Percentiles rank a stretch among this genome's conserved stretches.
Conservation (phyloP, 495 filamentous ascomycete genomes). For the Neurospora pannonica region DNA sequence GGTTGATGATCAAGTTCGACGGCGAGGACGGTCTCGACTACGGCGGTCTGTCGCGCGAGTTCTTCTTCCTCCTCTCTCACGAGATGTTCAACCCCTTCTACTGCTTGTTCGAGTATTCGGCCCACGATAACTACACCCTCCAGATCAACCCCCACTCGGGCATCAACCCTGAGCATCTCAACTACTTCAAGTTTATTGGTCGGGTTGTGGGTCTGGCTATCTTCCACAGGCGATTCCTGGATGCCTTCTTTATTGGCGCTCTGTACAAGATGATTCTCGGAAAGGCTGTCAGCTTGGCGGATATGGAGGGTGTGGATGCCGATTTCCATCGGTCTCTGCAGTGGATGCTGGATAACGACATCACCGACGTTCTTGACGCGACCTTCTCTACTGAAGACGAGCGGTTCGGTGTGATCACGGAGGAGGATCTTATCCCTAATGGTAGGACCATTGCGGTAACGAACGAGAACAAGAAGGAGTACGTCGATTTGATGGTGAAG, state of each 20-base stretch:
- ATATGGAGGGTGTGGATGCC: constrained; percentile 99
- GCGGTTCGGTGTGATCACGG: constrained; percentile 85
- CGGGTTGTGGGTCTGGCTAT: constrained; percentile 96
- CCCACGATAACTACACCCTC: constrained; percentile 99
- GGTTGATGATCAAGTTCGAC: constrained; percentile 99
- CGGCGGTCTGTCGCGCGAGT: constrained; percentile 96
- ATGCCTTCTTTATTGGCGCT: constrained; percentile 98
- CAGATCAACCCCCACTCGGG: constrained; percentile 99
- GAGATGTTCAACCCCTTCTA: constrained; percentile 99
- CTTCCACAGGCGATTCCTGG: constrained; percentile 95
- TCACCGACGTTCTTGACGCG: constrained; percentile 77
- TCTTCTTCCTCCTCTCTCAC: constrained; percentile 99
- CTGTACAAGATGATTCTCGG: constrained; percentile 99
- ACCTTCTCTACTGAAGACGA: constrained; percentile 97
- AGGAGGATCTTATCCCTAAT: constrained; percentile 85
- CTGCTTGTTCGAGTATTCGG: constrained; percentile 98
- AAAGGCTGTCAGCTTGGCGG: constrained; percentile 81
- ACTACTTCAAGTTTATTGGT: constrained; percentile 99
- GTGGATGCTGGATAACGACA: constrained; percentile 97
- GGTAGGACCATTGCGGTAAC: constrained; percentile 91
- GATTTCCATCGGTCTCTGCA: constrained; percentile 91
- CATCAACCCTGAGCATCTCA: constrained; percentile 98
- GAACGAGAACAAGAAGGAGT: constrained; percentile 92
- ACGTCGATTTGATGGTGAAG: constrained; percentile 92
- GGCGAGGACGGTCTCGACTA: constrained; percentile 98